Evolutionary conservation across 768 basidiomycete species (phyloP), one percentile per base, ranked within the genome.

Genomic region (Daedaleopsis sinensis): DNA sequence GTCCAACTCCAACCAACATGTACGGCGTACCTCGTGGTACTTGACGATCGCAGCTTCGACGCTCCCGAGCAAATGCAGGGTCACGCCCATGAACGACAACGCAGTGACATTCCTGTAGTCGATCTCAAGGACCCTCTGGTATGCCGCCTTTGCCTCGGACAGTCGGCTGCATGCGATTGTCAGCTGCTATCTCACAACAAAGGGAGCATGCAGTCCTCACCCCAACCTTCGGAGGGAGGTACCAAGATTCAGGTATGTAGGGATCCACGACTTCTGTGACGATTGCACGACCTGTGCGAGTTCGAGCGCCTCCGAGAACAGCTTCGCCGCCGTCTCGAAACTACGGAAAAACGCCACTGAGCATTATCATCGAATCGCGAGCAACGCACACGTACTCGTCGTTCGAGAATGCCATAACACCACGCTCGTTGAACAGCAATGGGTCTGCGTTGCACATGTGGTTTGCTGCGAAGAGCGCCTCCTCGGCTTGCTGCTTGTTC

Each of bases 201-300:
- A 39, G n/a, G 21, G 19, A 39, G 3, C 23, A 8, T 1, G 35
- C 6, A 37, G 23, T 6, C 36, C 59, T 44, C 63, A 93, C 94
- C 84, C 85, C 12, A 91, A 78, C 72, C 92, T 93, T 19, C 96
- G 85, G 66, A 84, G 86, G 55, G 91, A 90, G 24, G 96, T 97
- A 12, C 94, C 97, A 18, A 98, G 83, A 71, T 98, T 99, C 62
- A 96, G 78, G 72, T 93, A 94, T 0, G 96, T 97, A 12, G 88
- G 87, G 0, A 89, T 83, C 96, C 96, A 98, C 0, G 90, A 85
- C 39, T 83, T 83, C 62, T 91, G 87, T 1, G 93, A 91, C 52
- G 87, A 87, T 71, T 97, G 94, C 9, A 94, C 91, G 16, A 91
- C 86, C 62, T 90, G 82, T 0, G 94, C 94, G 6, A 93, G 79